phyloP scores from a whole-genome alignment of 306 rosid species.

The Casuarina cunninghamiana region DNA sequence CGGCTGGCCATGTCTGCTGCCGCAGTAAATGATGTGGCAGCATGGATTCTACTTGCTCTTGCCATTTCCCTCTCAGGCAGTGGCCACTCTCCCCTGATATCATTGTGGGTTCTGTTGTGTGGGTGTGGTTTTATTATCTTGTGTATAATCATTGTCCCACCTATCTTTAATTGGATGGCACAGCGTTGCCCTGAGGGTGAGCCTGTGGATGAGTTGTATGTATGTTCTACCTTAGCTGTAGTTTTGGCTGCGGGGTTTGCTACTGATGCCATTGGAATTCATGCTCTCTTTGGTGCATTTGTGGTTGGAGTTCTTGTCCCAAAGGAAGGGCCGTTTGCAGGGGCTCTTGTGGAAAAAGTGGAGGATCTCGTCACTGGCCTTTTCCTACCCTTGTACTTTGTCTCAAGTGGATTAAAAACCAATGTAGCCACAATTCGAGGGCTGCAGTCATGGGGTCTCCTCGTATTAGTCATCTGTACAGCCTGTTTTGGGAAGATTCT shows the following conservation, averaged over 20 bases:
- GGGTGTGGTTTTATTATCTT: conserved; percentile 59
- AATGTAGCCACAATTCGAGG: conserved; percentile 73
- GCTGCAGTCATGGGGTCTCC: conserved; percentile 79
- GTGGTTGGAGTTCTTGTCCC: conserved; percentile 75
- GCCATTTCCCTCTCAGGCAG: conserved; percentile 75
- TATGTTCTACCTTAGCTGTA: conserved; percentile 63
- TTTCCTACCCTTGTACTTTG: conserved; percentile 79
- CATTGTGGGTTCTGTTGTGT: conserved; percentile 76
- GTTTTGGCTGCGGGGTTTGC: conserved; percentile 81
- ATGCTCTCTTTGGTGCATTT: conserved; percentile 95
- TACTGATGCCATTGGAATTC: conserved; percentile 87
- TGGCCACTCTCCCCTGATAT: conserved; percentile 53
- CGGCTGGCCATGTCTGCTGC: conserved; percentile 92
- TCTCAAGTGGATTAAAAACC: conserved; percentile 91
- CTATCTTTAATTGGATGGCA: conserved; percentile 64
- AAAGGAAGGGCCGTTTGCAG: conserved; percentile 71
- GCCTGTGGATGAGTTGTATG: conserved; percentile 62
- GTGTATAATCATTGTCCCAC: conserved; percentile 43
- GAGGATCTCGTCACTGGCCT: conserved; percentile 92
- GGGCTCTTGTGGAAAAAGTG: conserved; percentile 77
- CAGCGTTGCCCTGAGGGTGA: conserved; percentile 70
- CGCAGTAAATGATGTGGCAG: conserved; percentile 88
- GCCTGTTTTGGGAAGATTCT: conserved; percentile 86
- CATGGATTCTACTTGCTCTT: conserved; percentile 94
- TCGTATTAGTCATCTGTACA: conserved; percentile 62